Base-by-base conservation (phyloP, 257 asterid species). In the Mitragyna speciosa region DNA sequence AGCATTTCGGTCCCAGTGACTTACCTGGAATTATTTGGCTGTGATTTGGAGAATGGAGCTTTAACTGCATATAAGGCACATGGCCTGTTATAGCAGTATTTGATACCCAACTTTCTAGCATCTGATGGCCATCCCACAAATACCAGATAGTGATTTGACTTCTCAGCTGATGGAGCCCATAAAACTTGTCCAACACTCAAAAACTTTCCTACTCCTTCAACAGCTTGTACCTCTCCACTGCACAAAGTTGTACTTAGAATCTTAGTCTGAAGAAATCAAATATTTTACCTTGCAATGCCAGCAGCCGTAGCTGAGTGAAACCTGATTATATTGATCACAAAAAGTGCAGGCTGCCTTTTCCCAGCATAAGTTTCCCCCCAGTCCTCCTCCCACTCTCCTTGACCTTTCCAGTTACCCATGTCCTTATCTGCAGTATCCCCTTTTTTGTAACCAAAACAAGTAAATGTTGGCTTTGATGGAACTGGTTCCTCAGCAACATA, bases 351-450 rank as follows among this genome's bases (percentile, higher is more conserved):
- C 83, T 91, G 94, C 82, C 92, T 85, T 90, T 92, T 96, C 81
- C 99, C 94, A 70, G 89, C 87, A 79, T 96, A 96, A 65, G 93
- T 83, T 90, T 96, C 99, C 51, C 99, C 99, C 99, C 99, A 96
- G 61, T 91, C 95, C 87, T 94, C 99, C 86, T 94, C 98, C 96
- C 97, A 96, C n/a, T 88, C 94, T 49, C 97, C 99, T 85, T 87
- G 94, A 82, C 90, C 96, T 83, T 90, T 92, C 98, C 99, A 94
- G 85, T 89, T 92, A 74, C 91, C 89, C 64, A 86, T 70, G 75
- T 92, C 97, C 84, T 90, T 94, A 54, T 94, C 98, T 31, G 86
- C 36, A 72, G 81, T 45, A 54, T 82, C 89, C 47, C 86, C 93
- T 72, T 87, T 90, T 76, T 88, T 88, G 84, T 86, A 92, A 74